Conservation (phyloP, 345 rosid genomes). For the Linum tenue region DNA sequence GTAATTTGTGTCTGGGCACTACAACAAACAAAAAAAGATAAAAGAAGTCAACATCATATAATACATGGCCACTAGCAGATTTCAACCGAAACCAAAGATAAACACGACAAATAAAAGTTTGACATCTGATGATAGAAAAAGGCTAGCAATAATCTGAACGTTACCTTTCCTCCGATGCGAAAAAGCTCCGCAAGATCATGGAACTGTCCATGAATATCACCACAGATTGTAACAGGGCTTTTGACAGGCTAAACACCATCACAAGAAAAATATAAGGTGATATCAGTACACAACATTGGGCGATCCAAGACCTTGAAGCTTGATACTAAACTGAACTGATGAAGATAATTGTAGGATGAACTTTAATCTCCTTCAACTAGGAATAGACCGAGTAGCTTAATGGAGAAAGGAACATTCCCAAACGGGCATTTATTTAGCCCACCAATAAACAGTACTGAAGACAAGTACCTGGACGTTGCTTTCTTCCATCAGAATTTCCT, state of each 20-base stretch:
- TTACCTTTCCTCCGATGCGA: conserved; percentile 92
- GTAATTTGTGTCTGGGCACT: conserved; percentile 97
- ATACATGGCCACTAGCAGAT: background rate
- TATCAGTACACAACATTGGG: background rate
- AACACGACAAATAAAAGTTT: background rate
- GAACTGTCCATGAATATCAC: conserved; percentile 95
- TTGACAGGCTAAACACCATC: conserved; percentile 56
- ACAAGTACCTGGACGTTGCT: conserved; percentile 89
- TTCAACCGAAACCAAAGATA: background rate
- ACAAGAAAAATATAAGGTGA: too few species aligned
- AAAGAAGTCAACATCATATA: background rate
- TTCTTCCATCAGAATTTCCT: conserved; percentile 93
- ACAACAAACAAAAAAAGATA: conserved; percentile 13
- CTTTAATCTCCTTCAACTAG: background rate
- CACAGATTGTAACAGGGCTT: conserved; percentile 93
- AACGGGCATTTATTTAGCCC: background rate
- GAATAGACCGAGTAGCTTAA: background rate
- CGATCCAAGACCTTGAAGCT: background rate
- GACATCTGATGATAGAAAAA: too few species aligned
- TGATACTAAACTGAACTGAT: background rate
- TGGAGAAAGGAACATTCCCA: background rate
- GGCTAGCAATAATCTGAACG: background rate
- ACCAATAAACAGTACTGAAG: background rate
- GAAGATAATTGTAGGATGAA: background rate
- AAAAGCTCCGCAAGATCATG: conserved; percentile 99